Evolutionary conservation across 495 filamentous ascomycete genomes (phyloP), one percentile per base, ranked within the genome.

Genomic region (Aspergillus heteromorphus): DNA sequence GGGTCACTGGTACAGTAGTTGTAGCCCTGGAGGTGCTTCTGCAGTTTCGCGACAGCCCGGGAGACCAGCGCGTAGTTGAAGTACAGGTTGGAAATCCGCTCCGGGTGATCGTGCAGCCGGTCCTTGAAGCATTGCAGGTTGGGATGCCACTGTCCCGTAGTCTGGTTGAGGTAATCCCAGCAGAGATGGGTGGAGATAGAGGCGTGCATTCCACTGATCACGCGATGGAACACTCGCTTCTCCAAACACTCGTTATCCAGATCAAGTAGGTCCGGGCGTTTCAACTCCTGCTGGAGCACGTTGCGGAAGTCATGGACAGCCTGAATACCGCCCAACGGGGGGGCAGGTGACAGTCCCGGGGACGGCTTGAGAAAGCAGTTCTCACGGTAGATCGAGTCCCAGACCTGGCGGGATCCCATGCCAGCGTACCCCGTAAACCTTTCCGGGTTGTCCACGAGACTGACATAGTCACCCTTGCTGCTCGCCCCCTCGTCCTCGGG

Each of bases 41-140:
- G 88, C n/a, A 97, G 82, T 70, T 98, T 98, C 18, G 86, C 85
- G 49, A 96, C 79, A 17, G 93, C 93, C 57, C 93, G 90, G 7
- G 91, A 83, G 18, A 98, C 78, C 25, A 98, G 79, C 0, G 93
- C 93, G 66, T 96, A 98, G 79, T 98, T 96, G 77, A 98, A 98
- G 74, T 97, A 98, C 54, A 97, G 82, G 69, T 98, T 98, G 51
- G 92, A 92, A 64, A 97, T 86, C 49, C 91, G 87, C 57, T 98
- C 93, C 0, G 92, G 91, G 61, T 89, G 83, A 7, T 77, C 76
- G 63, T 93, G 86, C 16, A 98, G 80, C 11, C 93, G 87, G 17
- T 84, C 75, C 66, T 87, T 83, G 79, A 93, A 98, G 78, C 93
- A 98, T 61, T 81, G 77, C 29, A 96, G 73, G 61, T 98, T 98